Percentiles rank a stretch among this genome's conserved stretches.
phyloP scores from a whole-genome alignment of 139 green algal genomes.

The Pycnococcus provasolii region DNA sequence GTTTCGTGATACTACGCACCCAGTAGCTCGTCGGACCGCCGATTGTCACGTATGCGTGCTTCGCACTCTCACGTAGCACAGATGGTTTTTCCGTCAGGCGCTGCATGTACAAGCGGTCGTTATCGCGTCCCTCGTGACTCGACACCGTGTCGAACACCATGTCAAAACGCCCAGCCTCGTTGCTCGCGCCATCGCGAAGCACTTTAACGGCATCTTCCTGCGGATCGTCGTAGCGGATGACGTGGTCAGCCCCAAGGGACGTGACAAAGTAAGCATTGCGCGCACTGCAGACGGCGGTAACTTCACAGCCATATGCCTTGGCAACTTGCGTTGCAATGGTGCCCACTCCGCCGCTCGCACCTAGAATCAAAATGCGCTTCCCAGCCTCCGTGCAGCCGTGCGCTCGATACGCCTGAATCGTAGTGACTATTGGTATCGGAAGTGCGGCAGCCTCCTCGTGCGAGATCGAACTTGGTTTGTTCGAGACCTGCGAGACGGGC shows the following conservation, averaged over 20 bases:
- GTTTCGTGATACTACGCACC: neutral
- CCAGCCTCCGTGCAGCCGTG: constrained; percentile 1
- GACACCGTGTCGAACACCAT: constrained; percentile 22
- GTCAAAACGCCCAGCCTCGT: constrained; percentile 6
- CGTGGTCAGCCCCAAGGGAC: constrained; percentile 6
- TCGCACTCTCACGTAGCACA: too few species aligned
- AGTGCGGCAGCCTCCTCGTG: constrained; percentile 10
- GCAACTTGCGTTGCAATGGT: constrained; percentile 9
- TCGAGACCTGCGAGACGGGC: constrained; percentile 4
- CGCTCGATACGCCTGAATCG: neutral
- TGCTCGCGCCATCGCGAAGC: neutral
- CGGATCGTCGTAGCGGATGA: constrained; percentile 4
- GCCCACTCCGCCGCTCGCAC: constrained; percentile 18
- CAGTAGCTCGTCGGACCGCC: neutral
- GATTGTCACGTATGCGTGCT: neutral
- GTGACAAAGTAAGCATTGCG: constrained; percentile 10
- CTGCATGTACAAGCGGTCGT: too few species aligned
- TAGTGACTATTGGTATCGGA: neutral
- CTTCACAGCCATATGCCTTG: neutral
- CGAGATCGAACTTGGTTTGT: constrained; percentile 2
- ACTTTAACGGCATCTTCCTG: neutral
- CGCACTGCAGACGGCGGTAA: constrained; percentile 10
- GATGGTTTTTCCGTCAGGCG: too few species aligned
- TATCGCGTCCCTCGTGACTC: constrained; percentile 10
- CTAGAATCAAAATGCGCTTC: constrained; percentile 8